Evolutionary conservation across 2,329 filamentous ascomycete genomes (phyloP).

Genomic region (Aureobasidium sp.): DNA sequence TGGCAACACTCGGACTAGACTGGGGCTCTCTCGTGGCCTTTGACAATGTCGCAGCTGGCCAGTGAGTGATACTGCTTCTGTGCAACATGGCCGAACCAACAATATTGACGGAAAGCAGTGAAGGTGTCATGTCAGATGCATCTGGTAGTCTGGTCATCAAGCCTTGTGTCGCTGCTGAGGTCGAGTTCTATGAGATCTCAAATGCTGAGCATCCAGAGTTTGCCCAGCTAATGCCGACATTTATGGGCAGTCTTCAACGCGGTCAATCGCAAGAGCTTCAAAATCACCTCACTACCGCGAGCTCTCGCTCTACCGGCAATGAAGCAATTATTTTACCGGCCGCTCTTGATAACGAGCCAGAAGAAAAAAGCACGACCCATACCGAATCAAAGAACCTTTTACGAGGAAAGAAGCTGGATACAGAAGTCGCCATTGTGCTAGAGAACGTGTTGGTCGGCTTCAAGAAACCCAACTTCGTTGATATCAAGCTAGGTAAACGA

Average conservation of each 20-base stretch:
- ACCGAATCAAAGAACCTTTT: conserved; percentile 26
- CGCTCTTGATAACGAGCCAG: neutral
- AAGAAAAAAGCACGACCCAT: conserved; percentile 16
- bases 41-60: conserved; percentile 72
- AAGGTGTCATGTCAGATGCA: conserved; percentile 79
- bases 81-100: neutral
- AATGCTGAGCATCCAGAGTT: conserved; percentile 63
- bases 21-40: conserved; percentile 60
- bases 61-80: conserved; percentile 53
- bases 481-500: conserved; percentile 81
- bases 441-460: conserved; percentile 80
- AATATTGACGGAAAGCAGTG: conserved; percentile 46
- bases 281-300: neutral
- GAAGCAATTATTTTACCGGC: conserved; percentile 17
- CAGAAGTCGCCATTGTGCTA: conserved; percentile 73
- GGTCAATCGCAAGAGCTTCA: conserved; percentile 30
- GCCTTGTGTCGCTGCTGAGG: conserved; percentile 78
- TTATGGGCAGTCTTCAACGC: conserved; percentile 72
- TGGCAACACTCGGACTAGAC: conserved; percentile 44
- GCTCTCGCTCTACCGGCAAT: neutral
- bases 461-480: conserved; percentile 78
- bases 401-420: conserved; percentile 60
- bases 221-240: conserved; percentile 73
- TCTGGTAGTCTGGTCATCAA: conserved; percentile 87
- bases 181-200: conserved; percentile 79